phyloP scores from a whole-genome alignment of 108 stramenopile genomes.

The Pseudonitzschia delicatissima region DNA sequence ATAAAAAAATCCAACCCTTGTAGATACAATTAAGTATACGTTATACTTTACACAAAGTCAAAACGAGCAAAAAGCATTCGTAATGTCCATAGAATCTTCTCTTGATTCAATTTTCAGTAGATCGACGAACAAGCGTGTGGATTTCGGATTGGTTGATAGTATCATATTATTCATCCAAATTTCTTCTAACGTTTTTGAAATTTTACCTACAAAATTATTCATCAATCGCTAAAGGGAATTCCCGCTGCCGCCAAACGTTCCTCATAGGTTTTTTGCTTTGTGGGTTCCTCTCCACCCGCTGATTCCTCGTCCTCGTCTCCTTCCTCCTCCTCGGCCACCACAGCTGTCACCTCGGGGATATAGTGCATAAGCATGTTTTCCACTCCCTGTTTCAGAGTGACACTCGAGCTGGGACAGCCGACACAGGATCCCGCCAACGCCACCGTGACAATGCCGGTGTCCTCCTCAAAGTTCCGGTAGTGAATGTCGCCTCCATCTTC shows the following conservation, averaged over 20 bases:
- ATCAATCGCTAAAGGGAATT: constrained; percentile 84
- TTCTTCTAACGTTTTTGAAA: too few relatives aligned
- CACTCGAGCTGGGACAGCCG: constrained; percentile 92
- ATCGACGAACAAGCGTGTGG: too few relatives aligned
- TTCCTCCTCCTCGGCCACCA: constrained; percentile 82
- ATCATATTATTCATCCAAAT: too few relatives aligned
- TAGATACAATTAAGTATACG: too few relatives aligned
- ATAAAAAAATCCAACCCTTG: too few relatives aligned
- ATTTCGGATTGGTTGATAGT: too few relatives aligned
- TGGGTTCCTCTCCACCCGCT: constrained; percentile 25
- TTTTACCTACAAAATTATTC: too few relatives aligned
- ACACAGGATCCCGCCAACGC: constrained; percentile 90
- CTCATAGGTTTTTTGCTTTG: constrained; percentile 78
- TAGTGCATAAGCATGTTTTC: constrained; percentile 99
- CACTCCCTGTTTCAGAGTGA: constrained; percentile 97
- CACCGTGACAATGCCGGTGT: constrained; percentile 80
- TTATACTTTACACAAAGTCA: too few relatives aligned
- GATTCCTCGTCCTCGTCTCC: constrained; percentile 31
- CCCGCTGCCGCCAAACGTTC: constrained; percentile 83
- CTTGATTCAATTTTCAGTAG: too few relatives aligned
- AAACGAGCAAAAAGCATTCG: too few relatives aligned
- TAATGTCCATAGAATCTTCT: too few relatives aligned
- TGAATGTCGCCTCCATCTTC: constrained; percentile 99
- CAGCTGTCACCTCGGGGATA: constrained; percentile 94
- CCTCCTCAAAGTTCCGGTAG: constrained; percentile 85